Percentiles rank a stretch among this genome's conserved stretches.
phyloP scores from a whole-genome alignment of 2,329 filamentous ascomycete genomes.

The Colletotrichum graminicola region DNA sequence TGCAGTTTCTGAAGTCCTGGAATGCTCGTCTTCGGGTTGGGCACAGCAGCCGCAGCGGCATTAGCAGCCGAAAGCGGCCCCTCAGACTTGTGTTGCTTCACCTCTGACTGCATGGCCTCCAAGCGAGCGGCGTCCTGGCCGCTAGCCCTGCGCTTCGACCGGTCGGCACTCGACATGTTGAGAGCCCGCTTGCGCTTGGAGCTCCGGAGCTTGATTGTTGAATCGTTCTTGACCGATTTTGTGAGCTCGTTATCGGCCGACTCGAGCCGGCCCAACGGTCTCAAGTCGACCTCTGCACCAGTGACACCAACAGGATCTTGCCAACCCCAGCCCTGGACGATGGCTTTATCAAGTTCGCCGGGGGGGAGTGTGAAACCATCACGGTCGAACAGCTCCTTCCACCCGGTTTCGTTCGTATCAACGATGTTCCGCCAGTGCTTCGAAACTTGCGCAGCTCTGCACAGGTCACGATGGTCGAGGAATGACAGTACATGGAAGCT shows the following conservation, averaged over 20 bases:
- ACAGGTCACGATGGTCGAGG: constrained; percentile 87
- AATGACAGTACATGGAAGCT: constrained; percentile 89
- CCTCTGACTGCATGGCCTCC: constrained; percentile 55
- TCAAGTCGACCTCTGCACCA: constrained; percentile 85
- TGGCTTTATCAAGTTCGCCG: constrained; percentile 87
- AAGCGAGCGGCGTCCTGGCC: constrained; percentile 61
- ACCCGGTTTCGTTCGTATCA: constrained; percentile 93
- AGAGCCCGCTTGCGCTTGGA: constrained; percentile 70
- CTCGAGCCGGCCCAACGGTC: constrained; percentile 65
- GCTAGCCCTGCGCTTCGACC: constrained; percentile 66
- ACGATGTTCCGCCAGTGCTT: constrained; percentile 93
- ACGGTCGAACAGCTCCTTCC: constrained; percentile 90
- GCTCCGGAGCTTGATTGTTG: constrained; percentile 58
- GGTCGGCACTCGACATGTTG: constrained; percentile 60
- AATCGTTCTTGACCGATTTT: constrained; percentile 56
- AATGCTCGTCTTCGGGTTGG: constrained; percentile 84
- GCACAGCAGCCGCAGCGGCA: constrained; percentile 84
- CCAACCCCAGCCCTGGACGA: constrained; percentile 96
- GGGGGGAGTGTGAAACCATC: constrained; percentile 84
- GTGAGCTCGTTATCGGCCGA: constrained; percentile 66
- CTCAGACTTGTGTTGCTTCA: constrained; percentile 72
- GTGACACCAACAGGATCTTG: constrained; percentile 84
- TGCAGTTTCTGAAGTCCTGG: constrained; percentile 85
- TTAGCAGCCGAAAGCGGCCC: constrained; percentile 89
- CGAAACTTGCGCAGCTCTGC: constrained; percentile 90